Conservation (phyloP, 2,329 filamentous ascomycete genomes). For the Colletotrichum spinosum region DNA sequence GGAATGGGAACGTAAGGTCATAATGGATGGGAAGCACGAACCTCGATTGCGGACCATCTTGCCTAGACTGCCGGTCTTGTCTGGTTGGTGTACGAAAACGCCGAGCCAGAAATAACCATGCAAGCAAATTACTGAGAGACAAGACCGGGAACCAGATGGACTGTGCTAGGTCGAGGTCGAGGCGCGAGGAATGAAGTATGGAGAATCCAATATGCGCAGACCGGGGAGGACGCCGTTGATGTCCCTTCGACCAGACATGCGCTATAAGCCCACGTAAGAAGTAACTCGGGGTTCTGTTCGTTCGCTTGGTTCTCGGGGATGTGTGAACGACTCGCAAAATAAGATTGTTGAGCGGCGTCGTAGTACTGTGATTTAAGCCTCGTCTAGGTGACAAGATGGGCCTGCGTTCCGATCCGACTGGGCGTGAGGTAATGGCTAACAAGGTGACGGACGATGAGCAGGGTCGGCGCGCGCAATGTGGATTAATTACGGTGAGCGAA, state of each 20-base stretch:
- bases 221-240: conserved; percentile 17
- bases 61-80: conserved; percentile 1
- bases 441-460: conserved; percentile 4
- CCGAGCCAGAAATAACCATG: conserved; percentile 35
- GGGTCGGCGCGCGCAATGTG: conserved; percentile 11
- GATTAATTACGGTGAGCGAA: conserved; percentile 18
- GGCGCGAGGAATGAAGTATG: conserved; percentile 31
- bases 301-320: background rate
- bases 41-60: conserved; percentile 37
- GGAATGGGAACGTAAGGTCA: conserved; percentile 19
- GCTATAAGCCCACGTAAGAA: no score
- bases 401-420: conserved; percentile 9
- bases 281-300: background rate
- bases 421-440: conserved; percentile 9
- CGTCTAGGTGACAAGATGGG: conserved; percentile 1
- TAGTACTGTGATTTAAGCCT: background rate
- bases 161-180: background rate
- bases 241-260: background rate
- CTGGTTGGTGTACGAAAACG: background rate
- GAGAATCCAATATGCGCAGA: conserved; percentile 28
- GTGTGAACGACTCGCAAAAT: background rate
- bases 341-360: background rate
- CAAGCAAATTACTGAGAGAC: conserved; percentile 37
- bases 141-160: conserved; percentile 1
- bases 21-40: conserved; percentile 28